A percentile compares a stretch with the other conserved stretches of the same genome.
phyloP scores from a whole-genome alignment of 2,329 filamentous ascomycete species.

The Talaromyces sp. region DNA sequence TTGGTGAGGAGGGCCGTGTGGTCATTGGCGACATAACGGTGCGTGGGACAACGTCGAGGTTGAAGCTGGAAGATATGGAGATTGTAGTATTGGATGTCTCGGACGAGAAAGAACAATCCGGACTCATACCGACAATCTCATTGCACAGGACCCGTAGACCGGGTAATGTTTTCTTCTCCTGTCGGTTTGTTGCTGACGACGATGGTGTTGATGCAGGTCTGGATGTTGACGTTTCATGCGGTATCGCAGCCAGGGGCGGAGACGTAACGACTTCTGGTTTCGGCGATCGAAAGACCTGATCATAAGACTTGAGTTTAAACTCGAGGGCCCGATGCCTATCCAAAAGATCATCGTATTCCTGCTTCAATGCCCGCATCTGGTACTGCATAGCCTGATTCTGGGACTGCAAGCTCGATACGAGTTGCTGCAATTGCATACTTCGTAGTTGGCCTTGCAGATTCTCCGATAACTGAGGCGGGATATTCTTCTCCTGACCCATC shows the following conservation, averaged over 20 bases:
- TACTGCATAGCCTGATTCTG: slow-evolving; percentile 33
- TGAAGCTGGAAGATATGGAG: slow-evolving; percentile 25
- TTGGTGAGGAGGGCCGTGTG: slow-evolving; percentile 33
- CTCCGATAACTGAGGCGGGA: slow-evolving; percentile 32
- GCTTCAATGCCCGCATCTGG: slow-evolving; percentile 30
- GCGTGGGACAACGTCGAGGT: slow-evolving; percentile 27
- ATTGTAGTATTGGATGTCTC: slow-evolving; percentile 19
- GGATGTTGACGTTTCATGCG: slow-evolving; percentile 15
- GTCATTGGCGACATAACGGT: slow-evolving; percentile 27
- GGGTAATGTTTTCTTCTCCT: slow-evolving; percentile 30
- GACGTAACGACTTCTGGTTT: slow-evolving; percentile 29
- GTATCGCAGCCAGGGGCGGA: slow-evolving; percentile 22
- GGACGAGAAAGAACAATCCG: slow-evolving; percentile 19
- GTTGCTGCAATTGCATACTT: slow-evolving; percentile 37
- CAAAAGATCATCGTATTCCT: slow-evolving; percentile 32
- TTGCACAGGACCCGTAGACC: slow-evolving; percentile 34
- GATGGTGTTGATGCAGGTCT: not conserved
- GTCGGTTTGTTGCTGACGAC: not conserved
- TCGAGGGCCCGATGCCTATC: slow-evolving; percentile 35
- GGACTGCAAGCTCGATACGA: slow-evolving; percentile 31
- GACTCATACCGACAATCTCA: slow-evolving; percentile 25
- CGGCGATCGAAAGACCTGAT: slow-evolving; percentile 35
- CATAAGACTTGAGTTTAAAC: slow-evolving; percentile 36
- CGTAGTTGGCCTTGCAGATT: slow-evolving; percentile 36
- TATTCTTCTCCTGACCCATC: slow-evolving; percentile 32